Base-by-base conservation (phyloP, 192 early-diverging fungal genomes). In the Umbelopsis sp. region DNA sequence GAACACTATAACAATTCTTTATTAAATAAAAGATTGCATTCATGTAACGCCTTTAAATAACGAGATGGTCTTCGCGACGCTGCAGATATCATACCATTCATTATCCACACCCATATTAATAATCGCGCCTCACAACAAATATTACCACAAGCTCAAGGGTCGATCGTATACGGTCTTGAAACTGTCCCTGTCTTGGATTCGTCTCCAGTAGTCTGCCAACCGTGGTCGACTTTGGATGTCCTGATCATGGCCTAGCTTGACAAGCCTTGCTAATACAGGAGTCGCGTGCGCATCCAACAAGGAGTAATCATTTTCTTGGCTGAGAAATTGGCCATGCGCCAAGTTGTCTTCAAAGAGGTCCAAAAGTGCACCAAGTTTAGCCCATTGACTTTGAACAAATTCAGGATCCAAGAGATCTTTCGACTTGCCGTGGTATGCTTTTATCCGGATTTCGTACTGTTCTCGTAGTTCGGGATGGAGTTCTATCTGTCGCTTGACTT, bases 281-380 rank as follows among this genome's bases (percentile, higher is more conserved):
- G 56, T 34, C 8, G 56, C 56, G 17, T 62, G 56, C 4, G 56
- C 56, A 32, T 62, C 56, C 10, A 62, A 17, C 17, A 62, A 32
- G 31, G 32, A 62, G 26, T 34, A 34, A n/a, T 62, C 56, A n/a
- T 62, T 62, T 34, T 62, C 56, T n/a, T 62, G 26, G 31, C 56
- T 62, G 29, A 62, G 29, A 20, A 62, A 62, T 36, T 62, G 32
- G 31, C 56, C 56, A 4, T 62, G 6, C 26, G 8, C 0, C 10
- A 62, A 5, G 10, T 17, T 62, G 4, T 62, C 56, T 62, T 62
- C 56, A 62, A 62, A 62, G 26, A 7, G 16, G 29, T 62, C 56
- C 17, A 62, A 26, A n/a, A 62, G 29, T 20, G 26, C 26, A 26
- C 56, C 9, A 34, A 62, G 56, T 34, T 62, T 62, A 0, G 11